A percentile compares a stretch with the other conserved stretches of the same genome.
phyloP scores from a whole-genome alignment of 1,284 basidiomycete species.

The Ceratobasidium sp. region DNA sequence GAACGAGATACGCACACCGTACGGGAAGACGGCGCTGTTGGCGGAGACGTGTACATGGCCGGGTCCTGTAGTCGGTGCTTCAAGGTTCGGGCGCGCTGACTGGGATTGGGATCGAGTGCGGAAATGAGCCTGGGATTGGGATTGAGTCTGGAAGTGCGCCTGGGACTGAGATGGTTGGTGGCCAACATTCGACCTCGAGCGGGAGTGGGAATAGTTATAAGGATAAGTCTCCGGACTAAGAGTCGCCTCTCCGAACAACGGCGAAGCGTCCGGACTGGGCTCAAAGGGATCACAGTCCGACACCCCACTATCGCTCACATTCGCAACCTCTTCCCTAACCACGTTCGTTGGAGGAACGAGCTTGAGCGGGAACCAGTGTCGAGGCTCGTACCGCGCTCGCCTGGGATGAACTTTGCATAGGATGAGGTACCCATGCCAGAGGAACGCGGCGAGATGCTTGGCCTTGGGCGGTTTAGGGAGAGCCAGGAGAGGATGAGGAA shows the following conservation, averaged over 20 bases:
- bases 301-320: slow-evolving; percentile 74
- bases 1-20: slow-evolving; percentile 61
- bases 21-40: slow-evolving; percentile 18
- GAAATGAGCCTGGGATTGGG: too few species aligned
- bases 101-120: too few species aligned
- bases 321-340: slow-evolving; percentile 56
- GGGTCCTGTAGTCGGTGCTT: neutral
- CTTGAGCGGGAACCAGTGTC: slow-evolving; percentile 85
- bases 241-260: slow-evolving; percentile 19
- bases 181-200: neutral
- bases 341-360: slow-evolving; percentile 62
- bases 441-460: slow-evolving; percentile 89
- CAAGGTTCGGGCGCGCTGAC: too few species aligned
- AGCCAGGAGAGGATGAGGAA: slow-evolving; percentile 56
- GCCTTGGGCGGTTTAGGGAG: slow-evolving; percentile 68
- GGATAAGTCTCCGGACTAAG: too few species aligned
- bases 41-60: slow-evolving; percentile 27
- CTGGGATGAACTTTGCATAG: slow-evolving; percentile 81
- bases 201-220: neutral
- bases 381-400: slow-evolving; percentile 83
- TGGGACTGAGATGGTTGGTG: slow-evolving; percentile 18
- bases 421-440: slow-evolving; percentile 87
- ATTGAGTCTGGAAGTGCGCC: slow-evolving; percentile 44
- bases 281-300: slow-evolving; percentile 30
- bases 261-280: slow-evolving; percentile 15